phyloP scores from a whole-genome alignment of 1,139 yeast genomes.

The Taphrina confusa region DNA sequence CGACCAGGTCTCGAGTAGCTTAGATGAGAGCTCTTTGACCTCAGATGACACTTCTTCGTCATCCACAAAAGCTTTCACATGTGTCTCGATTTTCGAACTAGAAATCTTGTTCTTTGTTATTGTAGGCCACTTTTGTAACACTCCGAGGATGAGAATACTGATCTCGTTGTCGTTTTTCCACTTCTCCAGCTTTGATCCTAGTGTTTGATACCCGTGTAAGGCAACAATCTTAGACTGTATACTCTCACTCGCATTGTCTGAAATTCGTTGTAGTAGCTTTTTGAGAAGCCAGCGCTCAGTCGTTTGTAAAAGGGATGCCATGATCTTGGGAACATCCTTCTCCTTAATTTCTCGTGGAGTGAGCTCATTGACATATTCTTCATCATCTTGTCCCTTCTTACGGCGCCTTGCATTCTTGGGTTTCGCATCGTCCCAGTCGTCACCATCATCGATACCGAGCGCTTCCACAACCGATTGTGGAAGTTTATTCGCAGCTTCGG shows the following conservation, averaged over 20 bases:
- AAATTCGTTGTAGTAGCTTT: constrained; percentile 68
- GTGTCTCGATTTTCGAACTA: constrained; percentile 73
- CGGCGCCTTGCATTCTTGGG: constrained; percentile 42
- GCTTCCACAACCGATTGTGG: constrained; percentile 87
- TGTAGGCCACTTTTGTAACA: constrained; percentile 74
- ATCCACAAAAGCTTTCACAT: constrained; percentile 54
- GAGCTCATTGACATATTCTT: constrained; percentile 62
- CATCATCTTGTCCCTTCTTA: constrained; percentile 54
- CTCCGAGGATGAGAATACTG: constrained; percentile 52
- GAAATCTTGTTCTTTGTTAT: constrained; percentile 78
- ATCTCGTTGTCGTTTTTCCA: constrained; percentile 49
- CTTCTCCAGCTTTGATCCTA: constrained; percentile 60
- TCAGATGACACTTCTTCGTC: constrained; percentile 41
- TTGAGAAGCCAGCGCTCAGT: constrained; percentile 68
- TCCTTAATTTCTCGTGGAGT: constrained; percentile 56
- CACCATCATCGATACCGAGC: constrained; percentile 68
- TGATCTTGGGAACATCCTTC: constrained; percentile 67
- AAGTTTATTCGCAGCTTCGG: constrained; percentile 66
- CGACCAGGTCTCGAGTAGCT: constrained; percentile 69
- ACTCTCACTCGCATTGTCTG: constrained; percentile 57
- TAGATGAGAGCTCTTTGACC: constrained; percentile 43
- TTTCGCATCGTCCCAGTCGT: constrained; percentile 52
- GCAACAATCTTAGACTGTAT: constrained; percentile 65
- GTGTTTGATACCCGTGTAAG: constrained; percentile 84
- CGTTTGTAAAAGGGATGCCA: constrained; percentile 77